Evolutionary conservation across 169 alveolate species (phyloP).

Genomic region (Eimeria praecox): DNA sequence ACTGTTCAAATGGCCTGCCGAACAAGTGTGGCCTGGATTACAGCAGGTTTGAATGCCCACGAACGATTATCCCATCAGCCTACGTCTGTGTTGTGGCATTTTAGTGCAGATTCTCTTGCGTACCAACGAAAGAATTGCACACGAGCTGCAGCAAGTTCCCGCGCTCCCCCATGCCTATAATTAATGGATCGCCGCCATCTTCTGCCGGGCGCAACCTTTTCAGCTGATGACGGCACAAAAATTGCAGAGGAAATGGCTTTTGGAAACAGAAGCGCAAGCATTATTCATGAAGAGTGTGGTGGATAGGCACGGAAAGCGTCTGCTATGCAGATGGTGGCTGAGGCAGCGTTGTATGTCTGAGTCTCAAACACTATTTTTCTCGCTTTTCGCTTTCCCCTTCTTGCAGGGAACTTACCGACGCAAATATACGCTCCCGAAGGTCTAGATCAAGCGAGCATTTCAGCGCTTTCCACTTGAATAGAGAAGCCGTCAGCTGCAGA

Average conservation of each 20-base stretch:
- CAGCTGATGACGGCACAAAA: conserved; percentile 1
- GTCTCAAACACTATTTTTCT: not conserved
- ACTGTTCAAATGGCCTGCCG: not conserved
- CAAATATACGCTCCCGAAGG: conserved; percentile 20
- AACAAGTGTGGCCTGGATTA: not conserved
- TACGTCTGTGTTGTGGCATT: not conserved
- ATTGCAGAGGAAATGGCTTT: not conserved
- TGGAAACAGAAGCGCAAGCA: not conserved
- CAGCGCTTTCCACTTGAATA: conserved; percentile 64
- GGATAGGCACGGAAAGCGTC: not conserved
- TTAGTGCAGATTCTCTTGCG: not conserved
- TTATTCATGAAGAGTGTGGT: not conserved
- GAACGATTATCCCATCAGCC: not conserved
- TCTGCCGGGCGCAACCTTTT: not conserved
- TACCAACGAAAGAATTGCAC: conserved; percentile 60
- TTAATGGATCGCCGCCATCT: not conserved
- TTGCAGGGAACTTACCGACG: conserved; percentile 24
- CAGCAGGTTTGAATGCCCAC: not conserved
- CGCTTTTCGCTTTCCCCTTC: not conserved
- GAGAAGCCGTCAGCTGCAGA: conserved; percentile 24
- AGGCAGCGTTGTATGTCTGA: not conserved
- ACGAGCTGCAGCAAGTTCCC: conserved; percentile 23
- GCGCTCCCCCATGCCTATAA: conserved; percentile 38
- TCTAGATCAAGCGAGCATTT: conserved; percentile 41
- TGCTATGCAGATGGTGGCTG: not conserved